Conservation (phyloP, 192 early-diverging fungal species). For the Entophlyctis luteolus region DNA sequence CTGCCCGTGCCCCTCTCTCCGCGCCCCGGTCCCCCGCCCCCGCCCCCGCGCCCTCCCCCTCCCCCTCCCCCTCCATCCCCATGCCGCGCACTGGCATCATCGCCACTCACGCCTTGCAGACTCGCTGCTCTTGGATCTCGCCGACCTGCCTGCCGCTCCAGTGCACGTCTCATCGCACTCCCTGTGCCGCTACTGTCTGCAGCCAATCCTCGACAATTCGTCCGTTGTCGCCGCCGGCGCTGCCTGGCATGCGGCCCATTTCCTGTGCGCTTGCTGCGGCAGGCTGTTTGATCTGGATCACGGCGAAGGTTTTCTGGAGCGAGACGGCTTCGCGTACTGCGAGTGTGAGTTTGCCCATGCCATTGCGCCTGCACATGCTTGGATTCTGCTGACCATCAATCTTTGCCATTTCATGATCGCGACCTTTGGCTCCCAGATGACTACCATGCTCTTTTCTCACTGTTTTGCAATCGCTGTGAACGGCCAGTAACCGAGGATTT, state of each 20-base stretch:
- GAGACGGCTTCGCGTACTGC: neutral
- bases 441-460: slow-evolving; percentile 25
- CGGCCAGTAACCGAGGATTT: slow-evolving; percentile 25
- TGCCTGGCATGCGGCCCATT: neutral
- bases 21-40: neutral
- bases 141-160: too few relatives aligned
- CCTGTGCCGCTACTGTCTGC: too few relatives aligned
- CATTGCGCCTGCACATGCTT: too few relatives aligned
- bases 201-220: too few relatives aligned
- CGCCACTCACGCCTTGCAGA: too few relatives aligned
- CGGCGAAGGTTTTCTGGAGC: neutral
- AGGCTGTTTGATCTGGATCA: neutral
- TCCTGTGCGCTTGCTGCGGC: neutral
- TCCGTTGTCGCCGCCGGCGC: neutral
- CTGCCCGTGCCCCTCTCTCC: neutral
- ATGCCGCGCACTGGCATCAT: too few relatives aligned
- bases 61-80: too few relatives aligned
- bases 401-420: too few relatives aligned
- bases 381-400: too few relatives aligned
- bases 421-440: slow-evolving; percentile 10
- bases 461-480: slow-evolving; percentile 19
- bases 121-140: too few relatives aligned
- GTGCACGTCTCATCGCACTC: too few relatives aligned
- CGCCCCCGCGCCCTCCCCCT: neutral
- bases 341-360: neutral